Evolutionary conservation across 352 stramenopile genomes (phyloP).

Genomic region (Pythium sukuiense): DNA sequence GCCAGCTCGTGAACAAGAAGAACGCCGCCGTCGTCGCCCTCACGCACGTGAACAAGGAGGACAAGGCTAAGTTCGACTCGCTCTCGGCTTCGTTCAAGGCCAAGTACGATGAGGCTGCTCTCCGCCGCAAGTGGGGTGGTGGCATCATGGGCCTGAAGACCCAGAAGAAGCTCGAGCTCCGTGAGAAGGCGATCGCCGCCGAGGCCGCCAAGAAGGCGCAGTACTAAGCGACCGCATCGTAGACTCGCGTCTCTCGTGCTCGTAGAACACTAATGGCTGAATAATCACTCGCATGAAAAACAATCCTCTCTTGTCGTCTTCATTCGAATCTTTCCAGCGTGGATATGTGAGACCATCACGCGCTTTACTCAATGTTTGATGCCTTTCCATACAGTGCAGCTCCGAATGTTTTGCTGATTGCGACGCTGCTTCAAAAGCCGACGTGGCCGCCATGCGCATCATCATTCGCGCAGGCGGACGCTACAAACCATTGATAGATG

Average conservation of each 20-base stretch:
- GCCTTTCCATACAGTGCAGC: too few relatives aligned
- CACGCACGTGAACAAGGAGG: slow-evolving; percentile 97
- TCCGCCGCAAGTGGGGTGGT: slow-evolving; percentile 97
- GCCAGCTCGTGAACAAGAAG: slow-evolving; percentile 99
- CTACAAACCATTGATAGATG: not conserved
- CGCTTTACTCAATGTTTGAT: not conserved
- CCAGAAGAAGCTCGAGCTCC: slow-evolving; percentile 98
- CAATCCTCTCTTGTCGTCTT: too few relatives aligned
- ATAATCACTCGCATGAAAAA: slow-evolving; percentile 32
- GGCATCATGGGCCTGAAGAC: slow-evolving; percentile 99
- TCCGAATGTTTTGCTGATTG: not conserved
- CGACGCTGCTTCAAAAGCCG: not conserved
- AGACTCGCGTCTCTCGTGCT: not conserved
- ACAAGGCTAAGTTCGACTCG: slow-evolving; percentile 96
- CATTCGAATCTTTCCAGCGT: too few relatives aligned
- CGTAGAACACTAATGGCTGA: slow-evolving; percentile 50
- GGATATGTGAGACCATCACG: not conserved
- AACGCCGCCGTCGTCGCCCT: slow-evolving; percentile 95
- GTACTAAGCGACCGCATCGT: slow-evolving; percentile 73
- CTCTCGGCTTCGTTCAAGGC: slow-evolving; percentile 92
- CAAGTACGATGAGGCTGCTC: slow-evolving; percentile 96
- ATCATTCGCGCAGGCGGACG: not conserved
- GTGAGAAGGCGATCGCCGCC: slow-evolving; percentile 95
- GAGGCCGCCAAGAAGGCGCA: slow-evolving; percentile 99
- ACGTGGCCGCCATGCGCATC: not conserved